Conservation (phyloP, 306 rosid species). For the Dalbergia cultrata region DNA sequence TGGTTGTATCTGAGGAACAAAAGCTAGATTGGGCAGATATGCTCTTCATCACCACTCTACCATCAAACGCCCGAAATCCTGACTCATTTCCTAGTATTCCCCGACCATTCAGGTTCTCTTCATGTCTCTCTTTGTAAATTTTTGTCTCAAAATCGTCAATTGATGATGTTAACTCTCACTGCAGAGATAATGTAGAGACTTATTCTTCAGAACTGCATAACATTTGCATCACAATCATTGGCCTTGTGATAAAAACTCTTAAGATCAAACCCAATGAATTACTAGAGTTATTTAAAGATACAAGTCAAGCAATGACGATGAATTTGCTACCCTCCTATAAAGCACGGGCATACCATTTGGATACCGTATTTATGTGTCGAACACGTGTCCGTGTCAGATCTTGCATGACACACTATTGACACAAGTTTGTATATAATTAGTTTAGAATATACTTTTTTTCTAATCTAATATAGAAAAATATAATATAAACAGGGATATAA, state of each 20-base stretch:
- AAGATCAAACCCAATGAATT: conserved; percentile 26
- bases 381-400: no score
- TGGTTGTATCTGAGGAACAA: conserved; percentile 43
- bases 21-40: conserved; percentile 48
- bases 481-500: no score
- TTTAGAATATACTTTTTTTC: no score
- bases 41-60: conserved; percentile 38
- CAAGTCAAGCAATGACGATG: conserved; percentile 44
- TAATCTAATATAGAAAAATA: no score
- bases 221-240: conserved; percentile 14
- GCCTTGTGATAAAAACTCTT: conserved; percentile 41
- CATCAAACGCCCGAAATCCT: conserved; percentile 11
- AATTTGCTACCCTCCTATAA: no score
- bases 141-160: background rate
- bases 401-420: no score
- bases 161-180: conserved; percentile 1
- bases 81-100: conserved; percentile 35
- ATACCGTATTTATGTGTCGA: no score
- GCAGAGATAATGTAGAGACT: conserved; percentile 43
- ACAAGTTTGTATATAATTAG: no score
- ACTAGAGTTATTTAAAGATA: conserved; percentile 37
- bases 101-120: conserved; percentile 42
- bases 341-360: no score
- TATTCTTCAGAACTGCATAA: conserved; percentile 42
- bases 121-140: background rate